Base-by-base conservation (phyloP, 306 rosid species). In the Neltuma alba region DNA sequence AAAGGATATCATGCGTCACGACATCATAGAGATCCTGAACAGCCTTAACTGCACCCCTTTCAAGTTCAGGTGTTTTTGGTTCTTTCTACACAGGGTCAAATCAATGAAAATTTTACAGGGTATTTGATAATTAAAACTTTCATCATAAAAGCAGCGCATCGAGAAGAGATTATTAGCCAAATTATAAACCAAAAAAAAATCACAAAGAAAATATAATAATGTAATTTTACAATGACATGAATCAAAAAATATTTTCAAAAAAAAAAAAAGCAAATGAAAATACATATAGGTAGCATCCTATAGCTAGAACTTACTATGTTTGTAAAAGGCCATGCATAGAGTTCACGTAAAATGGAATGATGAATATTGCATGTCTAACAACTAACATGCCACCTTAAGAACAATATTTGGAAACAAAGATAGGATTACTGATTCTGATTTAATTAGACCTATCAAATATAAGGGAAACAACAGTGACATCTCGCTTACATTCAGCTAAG, bases 11-110 rank as follows among this genome's bases (percentile, higher is more conserved):
- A 80, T 60, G 60, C 65, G 76, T 92, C 80, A 95, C 87, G 84
- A 92, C 93, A 81, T 92, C 99, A 37, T 92, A 95, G n/a, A 95
- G 88, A 85, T 92, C 99, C 84, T 90, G 97, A 72, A 90, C 86
- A 71, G 97, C 97, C 84, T 93, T 83, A 60, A 95, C 91, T 28
- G 97, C 99, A 73, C 99, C 98, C 60, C 76, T 85, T 81, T 90
- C 89, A 80, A 84, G 80, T 40, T 87, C 89, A 40, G 97, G 66
- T 34, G 92, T 80, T 85, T 86, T 88, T 21, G 73, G 80, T 75
- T 84, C 90, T 95, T 77, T 95, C 99, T 95, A 86, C 30, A 66
- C 15, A 71, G 69, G 8, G 48, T 27, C 58, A 69, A 83, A 31
- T 76, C 45, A 79, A 83, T 66, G 41, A 25, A 9, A 64, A 50